Evolutionary conservation across 129 eudicot genomes (phyloP).

Genomic region (Gnaphalium uliginosum): DNA sequence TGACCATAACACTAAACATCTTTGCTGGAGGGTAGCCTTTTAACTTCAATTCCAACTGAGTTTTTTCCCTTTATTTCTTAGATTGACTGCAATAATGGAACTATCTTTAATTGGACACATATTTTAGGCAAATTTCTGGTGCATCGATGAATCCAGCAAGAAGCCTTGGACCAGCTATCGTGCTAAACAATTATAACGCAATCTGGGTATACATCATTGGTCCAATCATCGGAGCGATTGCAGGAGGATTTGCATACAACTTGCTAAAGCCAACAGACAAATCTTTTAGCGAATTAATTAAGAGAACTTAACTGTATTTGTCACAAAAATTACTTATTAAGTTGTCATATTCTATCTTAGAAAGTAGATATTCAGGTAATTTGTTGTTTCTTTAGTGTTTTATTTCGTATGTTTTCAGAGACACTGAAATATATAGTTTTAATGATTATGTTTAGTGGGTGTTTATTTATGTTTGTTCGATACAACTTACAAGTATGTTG

Average conservation of each 20-base stretch:
- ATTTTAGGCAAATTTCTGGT: constrained; percentile 63
- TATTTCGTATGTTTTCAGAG: neutral
- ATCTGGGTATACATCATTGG: constrained; percentile 66
- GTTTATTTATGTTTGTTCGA: too few species aligned
- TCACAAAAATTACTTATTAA: neutral
- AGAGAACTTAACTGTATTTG: neutral
- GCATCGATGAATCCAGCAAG: constrained; percentile 91
- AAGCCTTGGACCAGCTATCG: constrained; percentile 84
- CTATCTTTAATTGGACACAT: neutral
- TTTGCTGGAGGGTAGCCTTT: constrained; percentile 69
- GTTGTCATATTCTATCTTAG: neutral
- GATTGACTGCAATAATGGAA: neutral
- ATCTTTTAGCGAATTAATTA: constrained; percentile 17
- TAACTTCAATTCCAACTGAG: neutral
- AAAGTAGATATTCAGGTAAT: neutral
- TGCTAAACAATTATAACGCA: constrained; percentile 40
- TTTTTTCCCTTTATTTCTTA: neutral
- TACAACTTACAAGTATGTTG: too few species aligned
- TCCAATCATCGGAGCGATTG: constrained; percentile 51
- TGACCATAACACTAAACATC: constrained; percentile 65
- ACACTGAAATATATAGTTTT: too few species aligned
- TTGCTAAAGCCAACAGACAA: constrained; percentile 25
- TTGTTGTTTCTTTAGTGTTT: neutral
- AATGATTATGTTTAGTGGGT: too few species aligned
- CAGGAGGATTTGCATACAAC: constrained; percentile 62